These are phyloP conservation scores for Mayamaea pseudoterrestris DNA, from an alignment of 108 stramenopile species.

Conservation along the genomic window DNA sequence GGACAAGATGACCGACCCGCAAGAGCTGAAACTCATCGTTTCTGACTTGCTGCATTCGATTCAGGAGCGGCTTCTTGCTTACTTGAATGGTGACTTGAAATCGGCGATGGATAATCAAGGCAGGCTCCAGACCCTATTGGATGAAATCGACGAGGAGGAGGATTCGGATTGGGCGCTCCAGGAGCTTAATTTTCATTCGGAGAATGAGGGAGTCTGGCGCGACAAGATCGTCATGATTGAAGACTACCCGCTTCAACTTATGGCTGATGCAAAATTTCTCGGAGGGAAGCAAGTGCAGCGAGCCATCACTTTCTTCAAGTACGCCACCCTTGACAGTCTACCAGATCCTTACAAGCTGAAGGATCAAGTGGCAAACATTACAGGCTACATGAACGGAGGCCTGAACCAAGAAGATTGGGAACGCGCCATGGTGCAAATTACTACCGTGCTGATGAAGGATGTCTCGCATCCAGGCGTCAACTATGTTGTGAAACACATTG, in stretches of 20 bases:
- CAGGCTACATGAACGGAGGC: slow-evolving; percentile 49
- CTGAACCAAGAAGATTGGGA: slow-evolving; percentile 68
- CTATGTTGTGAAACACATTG: slow-evolving; percentile 54
- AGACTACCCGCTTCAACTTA: slow-evolving; percentile 29
- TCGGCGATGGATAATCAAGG: slow-evolving; percentile 36
- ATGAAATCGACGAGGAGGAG: slow-evolving; percentile 56
- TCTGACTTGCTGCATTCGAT: slow-evolving; percentile 28
- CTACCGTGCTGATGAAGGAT: slow-evolving; percentile 25
- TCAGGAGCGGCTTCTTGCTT: slow-evolving; percentile 32
- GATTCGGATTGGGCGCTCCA: slow-evolving; percentile 41
- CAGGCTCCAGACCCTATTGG: slow-evolving; percentile 34
- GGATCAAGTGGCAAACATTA: slow-evolving; percentile 38
- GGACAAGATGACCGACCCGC: slow-evolving; percentile 31
- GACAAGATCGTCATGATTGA: slow-evolving; percentile 24
- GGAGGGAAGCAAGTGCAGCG: slow-evolving; percentile 70
- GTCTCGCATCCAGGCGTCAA: slow-evolving; percentile 53
- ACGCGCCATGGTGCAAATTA: slow-evolving; percentile 39
- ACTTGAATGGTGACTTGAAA: slow-evolving; percentile 56
- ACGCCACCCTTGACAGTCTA: slow-evolving; percentile 47
- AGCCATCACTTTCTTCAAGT: slow-evolving; percentile 34
- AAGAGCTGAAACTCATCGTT: slow-evolving; percentile 22
- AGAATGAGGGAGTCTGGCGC: slow-evolving; percentile 47
- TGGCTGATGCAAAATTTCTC: slow-evolving; percentile 37
- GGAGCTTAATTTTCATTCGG: slow-evolving; percentile 21
- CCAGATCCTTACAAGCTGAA: slow-evolving; percentile 42